Conservation (phyloP, 208 protist species). For the Crithidia fasciculata region DNA sequence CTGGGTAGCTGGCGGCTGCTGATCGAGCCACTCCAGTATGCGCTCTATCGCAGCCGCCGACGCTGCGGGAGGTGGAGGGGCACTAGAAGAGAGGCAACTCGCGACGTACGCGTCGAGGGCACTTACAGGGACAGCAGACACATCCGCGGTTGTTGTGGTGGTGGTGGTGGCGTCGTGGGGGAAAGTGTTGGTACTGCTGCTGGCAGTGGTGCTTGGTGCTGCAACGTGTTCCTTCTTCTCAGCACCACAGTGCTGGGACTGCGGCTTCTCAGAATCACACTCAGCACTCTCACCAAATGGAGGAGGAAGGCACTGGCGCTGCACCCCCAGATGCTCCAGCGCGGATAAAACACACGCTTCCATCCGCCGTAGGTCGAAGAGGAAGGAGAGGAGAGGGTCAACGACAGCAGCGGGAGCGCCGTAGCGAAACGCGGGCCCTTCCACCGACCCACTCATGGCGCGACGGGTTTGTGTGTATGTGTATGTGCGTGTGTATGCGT, state of each 20-base stretch:
- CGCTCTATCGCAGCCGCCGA: slow-evolving; percentile 9
- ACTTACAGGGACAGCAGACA: background rate
- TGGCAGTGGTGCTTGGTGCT: too few relatives aligned
- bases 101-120: slow-evolving; percentile 8
- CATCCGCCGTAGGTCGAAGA: slow-evolving; percentile 61
- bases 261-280: too few relatives aligned
- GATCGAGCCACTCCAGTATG: slow-evolving; percentile 34
- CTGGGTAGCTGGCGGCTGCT: background rate
- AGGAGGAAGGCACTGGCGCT: slow-evolving; percentile 18
- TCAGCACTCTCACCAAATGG: slow-evolving; percentile 15
- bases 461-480: background rate
- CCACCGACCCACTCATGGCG: background rate
- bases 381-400: slow-evolving; percentile 69
- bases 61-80: background rate
- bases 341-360: slow-evolving; percentile 40
- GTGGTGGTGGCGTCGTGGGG: background rate
- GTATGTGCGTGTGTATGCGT: background rate
- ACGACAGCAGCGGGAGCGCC: slow-evolving; percentile 57
- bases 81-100: background rate
- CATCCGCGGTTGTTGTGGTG: background rate
- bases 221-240: too few relatives aligned
- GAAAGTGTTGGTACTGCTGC: too few relatives aligned
- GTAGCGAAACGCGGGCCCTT: slow-evolving; percentile 34
- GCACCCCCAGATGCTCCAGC: slow-evolving; percentile 42
- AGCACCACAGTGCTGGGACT: too few relatives aligned